Evolutionary conservation across 2,329 filamentous ascomycete genomes (phyloP).

Genomic region (Plenodomus biglobosus): DNA sequence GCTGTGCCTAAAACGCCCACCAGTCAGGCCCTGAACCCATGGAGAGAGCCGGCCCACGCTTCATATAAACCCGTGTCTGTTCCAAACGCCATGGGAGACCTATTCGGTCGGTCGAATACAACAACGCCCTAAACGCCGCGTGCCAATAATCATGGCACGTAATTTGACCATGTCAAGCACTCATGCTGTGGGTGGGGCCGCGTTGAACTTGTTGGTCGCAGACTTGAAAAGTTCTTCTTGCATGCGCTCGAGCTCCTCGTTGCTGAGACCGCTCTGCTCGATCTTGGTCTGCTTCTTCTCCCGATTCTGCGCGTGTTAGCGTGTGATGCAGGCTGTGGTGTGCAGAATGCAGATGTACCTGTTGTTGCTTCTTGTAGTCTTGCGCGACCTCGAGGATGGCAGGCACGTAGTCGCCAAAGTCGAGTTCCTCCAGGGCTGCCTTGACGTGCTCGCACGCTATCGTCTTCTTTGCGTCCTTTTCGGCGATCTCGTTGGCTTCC

Average conservation of each 20-base stretch:
- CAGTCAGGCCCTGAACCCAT: background rate
- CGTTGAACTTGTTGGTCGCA: constrained; percentile 72
- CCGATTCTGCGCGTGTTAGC: constrained; percentile 63
- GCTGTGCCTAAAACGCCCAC: constrained; percentile 5
- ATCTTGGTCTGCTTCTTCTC: constrained; percentile 98
- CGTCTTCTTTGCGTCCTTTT: constrained; percentile 98
- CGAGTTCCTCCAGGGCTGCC: constrained; percentile 87
- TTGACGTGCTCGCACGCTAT: constrained; percentile 98
- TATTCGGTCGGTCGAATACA: constrained; percentile 14
- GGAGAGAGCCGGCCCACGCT: background rate
- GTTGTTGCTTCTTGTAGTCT: constrained; percentile 90
- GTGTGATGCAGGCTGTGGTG: background rate
- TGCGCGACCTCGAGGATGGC: constrained; percentile 83
- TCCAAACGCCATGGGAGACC: constrained; percentile 25
- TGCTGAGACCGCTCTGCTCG: constrained; percentile 86
- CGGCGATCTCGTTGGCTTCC: constrained; percentile 97
- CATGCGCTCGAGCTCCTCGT: constrained; percentile 84
- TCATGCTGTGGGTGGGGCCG: constrained; percentile 40
- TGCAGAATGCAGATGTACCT: constrained; percentile 59
- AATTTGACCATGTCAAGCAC: background rate
- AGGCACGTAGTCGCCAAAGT: constrained; percentile 88
- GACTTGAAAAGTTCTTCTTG: constrained; percentile 90
- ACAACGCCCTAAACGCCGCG: constrained; percentile 28
- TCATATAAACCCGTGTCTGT: constrained; percentile 19
- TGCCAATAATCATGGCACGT: constrained; percentile 3